Percentiles rank a stretch among this genome's conserved stretches.
These are phyloP conservation scores for Chaetomium globosum DNA, from an alignment of 2,329 filamentous ascomycete species.

Conservation along the genomic window DNA sequence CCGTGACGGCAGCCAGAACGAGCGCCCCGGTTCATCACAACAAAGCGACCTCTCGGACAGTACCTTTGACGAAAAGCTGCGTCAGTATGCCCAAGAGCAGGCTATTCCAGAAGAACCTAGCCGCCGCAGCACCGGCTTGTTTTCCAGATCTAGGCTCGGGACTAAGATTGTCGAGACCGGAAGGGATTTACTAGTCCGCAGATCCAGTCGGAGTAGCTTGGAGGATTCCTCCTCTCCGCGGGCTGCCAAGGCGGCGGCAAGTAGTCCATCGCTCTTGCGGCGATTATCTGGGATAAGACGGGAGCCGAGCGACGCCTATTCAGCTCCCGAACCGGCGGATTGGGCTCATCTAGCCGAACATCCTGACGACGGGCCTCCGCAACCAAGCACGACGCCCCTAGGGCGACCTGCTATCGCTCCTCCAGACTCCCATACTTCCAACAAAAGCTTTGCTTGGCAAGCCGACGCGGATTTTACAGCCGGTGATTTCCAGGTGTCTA, in stretches of 20 bases:
- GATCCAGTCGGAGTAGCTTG: conserved; percentile 43
- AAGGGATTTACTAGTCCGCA: conserved; percentile 41
- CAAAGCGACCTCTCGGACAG: conserved; percentile 36
- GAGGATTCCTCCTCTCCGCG: conserved; percentile 37
- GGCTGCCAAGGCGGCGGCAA: conserved; percentile 24
- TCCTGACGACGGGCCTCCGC: conserved; percentile 32
- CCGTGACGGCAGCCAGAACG: conserved; percentile 28
- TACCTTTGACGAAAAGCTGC: conserved; percentile 42
- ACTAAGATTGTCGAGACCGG: conserved; percentile 45
- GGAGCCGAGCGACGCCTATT: conserved; percentile 23
- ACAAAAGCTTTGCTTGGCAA: conserved; percentile 59
- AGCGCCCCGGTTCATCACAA: conserved; percentile 27
- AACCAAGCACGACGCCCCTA: not conserved
- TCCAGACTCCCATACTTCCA: conserved; percentile 42
- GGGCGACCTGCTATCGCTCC: conserved; percentile 22
- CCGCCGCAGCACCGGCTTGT: conserved; percentile 41
- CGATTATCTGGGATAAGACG: conserved; percentile 33
- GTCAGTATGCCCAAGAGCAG: conserved; percentile 39
- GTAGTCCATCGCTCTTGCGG: conserved; percentile 31
- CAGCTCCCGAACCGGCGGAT: conserved; percentile 34
- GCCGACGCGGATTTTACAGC: conserved; percentile 62
- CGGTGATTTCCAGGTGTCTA: conserved; percentile 57
- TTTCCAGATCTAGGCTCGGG: conserved; percentile 43
- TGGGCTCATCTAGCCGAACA: conserved; percentile 26
- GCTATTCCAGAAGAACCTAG: conserved; percentile 34